Base-by-base conservation (phyloP, 306 rosid species). In the Abrus precatorius region DNA sequence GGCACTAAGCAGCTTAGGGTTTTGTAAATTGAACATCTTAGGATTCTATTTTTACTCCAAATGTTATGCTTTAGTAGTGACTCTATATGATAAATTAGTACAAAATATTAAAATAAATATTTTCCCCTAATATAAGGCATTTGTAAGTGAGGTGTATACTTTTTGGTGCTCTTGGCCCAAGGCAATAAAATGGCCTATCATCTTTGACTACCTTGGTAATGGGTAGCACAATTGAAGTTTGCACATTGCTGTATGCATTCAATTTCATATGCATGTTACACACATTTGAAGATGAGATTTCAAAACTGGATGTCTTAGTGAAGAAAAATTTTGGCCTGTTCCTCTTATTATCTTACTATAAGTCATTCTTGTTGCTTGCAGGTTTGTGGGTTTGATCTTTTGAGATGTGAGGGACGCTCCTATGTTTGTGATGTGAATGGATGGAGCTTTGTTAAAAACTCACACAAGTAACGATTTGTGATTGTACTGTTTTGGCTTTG, bases 371-470 rank as follows among this genome's bases (percentile, higher is more conserved):
- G 29, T 80, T 62, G 36, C 70, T 81, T 76, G 85, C 90, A 95
- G 98, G 98, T 95, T 87, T 92, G 98, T 59, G 98, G 97, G 78
- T 95, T 95, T 84, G 98, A 95, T 88, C 97, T 95, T 78, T 85
- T 95, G 87, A 94, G 98, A 65, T 87, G 97, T 75, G 98, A 95
- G 83, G 98, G 98, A 28, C 92, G 95, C 72, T 95, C 98, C 45
- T 95, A 95, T 59, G 98, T 95, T 76, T 95, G 97, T 86, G 98
- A 95, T 49, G 98, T 95, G 78, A 95, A 95, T 78, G 98, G 98
- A 79, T 95, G 98, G 98, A 95, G 98, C 81, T 95, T 95, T 65
- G 98, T 95, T 59, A 95, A 95, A 82, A 95, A 95, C 75, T 95
- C 98, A 9, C 89, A 95, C 97, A 95, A 95, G 98, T 95, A 95